Percentiles rank a stretch among this genome's conserved stretches.
Conservation (phyloP, 2,329 filamentous ascomycete species). For the Alternaria consortialis region DNA sequence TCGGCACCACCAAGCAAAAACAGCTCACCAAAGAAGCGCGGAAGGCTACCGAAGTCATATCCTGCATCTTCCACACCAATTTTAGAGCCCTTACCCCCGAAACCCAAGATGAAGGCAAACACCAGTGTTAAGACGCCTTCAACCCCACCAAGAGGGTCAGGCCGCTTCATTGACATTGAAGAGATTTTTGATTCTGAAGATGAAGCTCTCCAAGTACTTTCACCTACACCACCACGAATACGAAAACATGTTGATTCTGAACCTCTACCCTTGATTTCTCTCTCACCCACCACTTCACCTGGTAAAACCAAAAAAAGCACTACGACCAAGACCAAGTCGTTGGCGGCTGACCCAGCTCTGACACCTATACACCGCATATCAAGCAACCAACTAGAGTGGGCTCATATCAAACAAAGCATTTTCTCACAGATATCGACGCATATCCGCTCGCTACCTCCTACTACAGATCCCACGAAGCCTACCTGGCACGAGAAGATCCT, state of each 20-base stretch:
- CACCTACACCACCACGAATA: slow-evolving; percentile 47
- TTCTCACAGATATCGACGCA: slow-evolving; percentile 59
- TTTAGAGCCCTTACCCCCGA: slow-evolving; percentile 6
- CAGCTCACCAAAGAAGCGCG: slow-evolving; percentile 31
- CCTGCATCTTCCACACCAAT: slow-evolving; percentile 13
- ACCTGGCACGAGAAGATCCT: slow-evolving; percentile 94
- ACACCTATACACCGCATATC: slow-evolving; percentile 28
- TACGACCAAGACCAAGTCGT: not conserved
- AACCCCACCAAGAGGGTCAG: slow-evolving; percentile 28
- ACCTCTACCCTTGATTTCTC: slow-evolving; percentile 25
- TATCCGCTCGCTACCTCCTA: slow-evolving; percentile 56
- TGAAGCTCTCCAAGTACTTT: slow-evolving; percentile 38
- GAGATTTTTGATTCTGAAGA: slow-evolving; percentile 54
- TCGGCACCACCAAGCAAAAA: slow-evolving; percentile 3
- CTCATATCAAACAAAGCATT: slow-evolving; percentile 48
- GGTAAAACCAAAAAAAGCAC: not conserved
- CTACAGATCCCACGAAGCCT: slow-evolving; percentile 52
- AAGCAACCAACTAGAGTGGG: slow-evolving; percentile 40
- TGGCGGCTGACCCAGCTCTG: not conserved
- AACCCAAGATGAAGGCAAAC: slow-evolving; percentile 5
- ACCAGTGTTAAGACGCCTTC: not conserved
- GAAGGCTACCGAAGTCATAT: slow-evolving; percentile 31
- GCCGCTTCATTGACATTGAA: slow-evolving; percentile 47
- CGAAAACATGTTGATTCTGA: slow-evolving; percentile 24
- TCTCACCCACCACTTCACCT: slow-evolving; percentile 7